Percentiles rank a stretch among this genome's conserved stretches.
Evolutionary conservation across 148 eudicot species (phyloP).

Genomic region (Dianthus caryophyllus): DNA sequence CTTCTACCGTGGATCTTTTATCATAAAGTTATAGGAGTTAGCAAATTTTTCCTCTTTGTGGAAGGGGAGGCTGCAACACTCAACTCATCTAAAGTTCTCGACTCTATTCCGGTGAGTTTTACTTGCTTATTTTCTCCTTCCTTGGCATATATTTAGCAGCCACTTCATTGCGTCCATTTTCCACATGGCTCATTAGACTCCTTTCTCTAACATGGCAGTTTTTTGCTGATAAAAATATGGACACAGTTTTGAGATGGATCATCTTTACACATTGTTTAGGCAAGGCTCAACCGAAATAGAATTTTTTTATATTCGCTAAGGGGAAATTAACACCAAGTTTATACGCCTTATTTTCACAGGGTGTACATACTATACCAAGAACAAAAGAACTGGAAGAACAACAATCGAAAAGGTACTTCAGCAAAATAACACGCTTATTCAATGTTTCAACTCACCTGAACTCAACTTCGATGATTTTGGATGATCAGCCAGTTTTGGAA

Average conservation of each 20-base stretch:
- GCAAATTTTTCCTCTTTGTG: constrained; percentile 53
- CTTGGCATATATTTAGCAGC: not conserved
- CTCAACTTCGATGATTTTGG: constrained; percentile 4
- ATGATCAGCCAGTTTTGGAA: constrained; percentile 68
- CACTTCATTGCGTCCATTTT: not conserved
- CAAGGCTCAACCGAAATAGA: no score
- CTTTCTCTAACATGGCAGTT: no score
- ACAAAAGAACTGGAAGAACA: constrained; percentile 64
- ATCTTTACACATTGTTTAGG: no score
- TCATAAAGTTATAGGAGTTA: constrained; percentile 62
- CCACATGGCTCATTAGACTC: no score
- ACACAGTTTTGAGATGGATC: no score
- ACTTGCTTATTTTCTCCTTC: constrained; percentile 7
- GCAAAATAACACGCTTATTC: not conserved
- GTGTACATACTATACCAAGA: constrained; percentile 56
- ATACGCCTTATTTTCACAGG: constrained; percentile 30
- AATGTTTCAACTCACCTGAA: not conserved
- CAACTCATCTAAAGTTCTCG: constrained; percentile 43
- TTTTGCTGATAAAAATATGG: no score
- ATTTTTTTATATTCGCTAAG: not conserved
- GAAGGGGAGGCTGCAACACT: constrained; percentile 66
- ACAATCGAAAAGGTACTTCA: constrained; percentile 63
- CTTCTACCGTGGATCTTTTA: constrained; percentile 73
- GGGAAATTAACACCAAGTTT: not conserved
- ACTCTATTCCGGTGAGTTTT: constrained; percentile 56